Conservation (phyloP, 495 filamentous ascomycete species). For the Penicillium canariense region DNA sequence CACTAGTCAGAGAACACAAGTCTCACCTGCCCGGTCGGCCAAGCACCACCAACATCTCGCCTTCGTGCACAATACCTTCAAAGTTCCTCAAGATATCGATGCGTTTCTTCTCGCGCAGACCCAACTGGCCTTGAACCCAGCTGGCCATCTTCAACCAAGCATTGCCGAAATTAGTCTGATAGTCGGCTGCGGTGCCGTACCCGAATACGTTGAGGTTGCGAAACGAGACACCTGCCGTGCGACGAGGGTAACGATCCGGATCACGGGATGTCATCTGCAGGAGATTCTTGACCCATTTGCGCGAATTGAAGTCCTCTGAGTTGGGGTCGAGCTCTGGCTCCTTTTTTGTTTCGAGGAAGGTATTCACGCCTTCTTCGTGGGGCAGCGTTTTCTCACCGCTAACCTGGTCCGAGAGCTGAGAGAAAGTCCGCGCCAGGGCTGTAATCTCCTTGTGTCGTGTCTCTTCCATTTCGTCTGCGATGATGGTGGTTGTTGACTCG, state of each 20-base stretch:
- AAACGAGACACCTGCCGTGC: constrained; percentile 14
- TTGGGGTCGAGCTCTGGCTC: constrained; percentile 45
- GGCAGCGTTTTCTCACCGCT: constrained; percentile 3
- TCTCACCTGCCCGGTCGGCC: constrained; percentile 35
- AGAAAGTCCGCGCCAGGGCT: constrained; percentile 40
- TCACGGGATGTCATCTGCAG: constrained; percentile 39
- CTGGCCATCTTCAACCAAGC: constrained; percentile 51
- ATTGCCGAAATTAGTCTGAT: constrained; percentile 69
- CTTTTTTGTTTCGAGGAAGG: constrained; percentile 39
- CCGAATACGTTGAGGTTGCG: constrained; percentile 6
- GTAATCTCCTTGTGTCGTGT: constrained; percentile 33
- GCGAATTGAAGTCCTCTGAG: constrained; percentile 42
- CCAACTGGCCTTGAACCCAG: constrained; percentile 4
- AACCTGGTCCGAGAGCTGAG: constrained; percentile 36
- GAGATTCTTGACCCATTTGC: constrained; percentile 47
- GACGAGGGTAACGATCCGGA: constrained; percentile 42
- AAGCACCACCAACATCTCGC: constrained; percentile 40
- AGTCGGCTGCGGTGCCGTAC: constrained; percentile 44
- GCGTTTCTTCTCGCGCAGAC: constrained; percentile 2
- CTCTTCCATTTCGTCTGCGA: constrained; percentile 22
- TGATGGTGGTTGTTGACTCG: background rate
- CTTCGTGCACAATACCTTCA: constrained; percentile 34
- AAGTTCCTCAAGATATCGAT: constrained; percentile 32
- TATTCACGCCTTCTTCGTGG: constrained; percentile 36
- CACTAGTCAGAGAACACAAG: constrained; percentile 27